Evolutionary conservation across 345 rosid genomes (phyloP), one percentile per base, ranked within the genome.

Genomic region (Salix udensis): DNA sequence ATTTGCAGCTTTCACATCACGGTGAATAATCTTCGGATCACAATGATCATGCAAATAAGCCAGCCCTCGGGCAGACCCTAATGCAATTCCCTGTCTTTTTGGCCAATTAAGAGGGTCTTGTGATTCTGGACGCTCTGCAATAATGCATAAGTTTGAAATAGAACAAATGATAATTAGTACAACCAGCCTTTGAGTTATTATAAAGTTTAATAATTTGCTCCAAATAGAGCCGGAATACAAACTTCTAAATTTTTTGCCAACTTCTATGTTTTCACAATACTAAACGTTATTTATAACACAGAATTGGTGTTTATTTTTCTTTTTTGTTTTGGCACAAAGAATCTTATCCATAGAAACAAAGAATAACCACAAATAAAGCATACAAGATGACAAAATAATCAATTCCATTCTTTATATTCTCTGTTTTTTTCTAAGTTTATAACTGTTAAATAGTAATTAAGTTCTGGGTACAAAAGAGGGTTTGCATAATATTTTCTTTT

Each of bases 1-100:
- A 78, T 95, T 93, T 7, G 98, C 97, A 73, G 97, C 97, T 86
- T 95, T 95, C 73, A 95, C 96, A 80, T 95, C 98, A 31, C 98
- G 90, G 78, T 95, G 98, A 79, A 95, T 95, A 81, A 95, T 93
- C 86, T 90, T 95, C 3, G 92, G 98, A 84, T 93, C 91, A 74
- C 97, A 95, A 62, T 93, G 97, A 80, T 93, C 97, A 52, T 95
- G 98, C 84, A 95, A 84, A 85, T 95, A 95, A 26, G 96, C 94
- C 34, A 95, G 87, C 62, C 98, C 98, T 79, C 96, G 86, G 13
- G 98, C 98, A 70, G 98, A 65, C 75, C 97, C 98, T 52, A 95
- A 71, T 60, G 98, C 86, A 74, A 93, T 91, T 75, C 76, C 87
- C 89, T 88, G 85, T 79, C 98, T 81, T 76, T 77, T 84, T 30